Conservation (phyloP, 192 early-diverging fungal genomes). For the Rhizophagus sp. region DNA sequence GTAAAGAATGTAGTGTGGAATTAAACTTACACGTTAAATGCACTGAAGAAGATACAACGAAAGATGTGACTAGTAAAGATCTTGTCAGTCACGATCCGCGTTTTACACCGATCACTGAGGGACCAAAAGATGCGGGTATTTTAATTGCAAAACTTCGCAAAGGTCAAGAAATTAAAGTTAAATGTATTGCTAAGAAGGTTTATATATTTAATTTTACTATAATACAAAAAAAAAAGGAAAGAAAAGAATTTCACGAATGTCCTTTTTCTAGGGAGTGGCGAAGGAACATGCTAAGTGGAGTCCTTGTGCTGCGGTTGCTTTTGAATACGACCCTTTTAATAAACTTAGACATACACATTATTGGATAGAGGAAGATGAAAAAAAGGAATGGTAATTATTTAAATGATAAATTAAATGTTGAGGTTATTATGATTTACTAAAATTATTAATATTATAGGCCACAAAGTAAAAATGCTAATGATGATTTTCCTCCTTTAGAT, state of each 20-base stretch:
- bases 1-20: conserved; percentile 88
- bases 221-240: background rate
- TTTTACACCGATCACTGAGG: conserved; percentile 66
- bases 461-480: conserved; percentile 61
- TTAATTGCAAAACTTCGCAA: conserved; percentile 86
- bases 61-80: conserved; percentile 80
- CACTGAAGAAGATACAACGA: conserved; percentile 70
- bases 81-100: conserved; percentile 74
- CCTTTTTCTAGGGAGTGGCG: conserved; percentile 66
- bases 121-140: conserved; percentile 71
- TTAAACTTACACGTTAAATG: conserved; percentile 85
- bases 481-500: conserved; percentile 55
- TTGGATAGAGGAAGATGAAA: conserved; percentile 88
- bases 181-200: conserved; percentile 91
- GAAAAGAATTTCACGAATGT: background rate
- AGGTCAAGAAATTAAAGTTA: conserved; percentile 89
- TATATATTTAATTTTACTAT: background rate
- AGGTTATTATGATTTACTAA: background rate
- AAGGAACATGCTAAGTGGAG: conserved; percentile 99
- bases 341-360: conserved; percentile 85
- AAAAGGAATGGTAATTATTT: conserved; percentile 75
- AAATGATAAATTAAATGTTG: background rate
- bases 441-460: conserved; percentile 39
- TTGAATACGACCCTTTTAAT: conserved; percentile 99
- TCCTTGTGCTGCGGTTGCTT: conserved; percentile 83